phyloP scores from a whole-genome alignment of 2,329 filamentous ascomycete genomes.

The Coniochaeta prunicola region DNA sequence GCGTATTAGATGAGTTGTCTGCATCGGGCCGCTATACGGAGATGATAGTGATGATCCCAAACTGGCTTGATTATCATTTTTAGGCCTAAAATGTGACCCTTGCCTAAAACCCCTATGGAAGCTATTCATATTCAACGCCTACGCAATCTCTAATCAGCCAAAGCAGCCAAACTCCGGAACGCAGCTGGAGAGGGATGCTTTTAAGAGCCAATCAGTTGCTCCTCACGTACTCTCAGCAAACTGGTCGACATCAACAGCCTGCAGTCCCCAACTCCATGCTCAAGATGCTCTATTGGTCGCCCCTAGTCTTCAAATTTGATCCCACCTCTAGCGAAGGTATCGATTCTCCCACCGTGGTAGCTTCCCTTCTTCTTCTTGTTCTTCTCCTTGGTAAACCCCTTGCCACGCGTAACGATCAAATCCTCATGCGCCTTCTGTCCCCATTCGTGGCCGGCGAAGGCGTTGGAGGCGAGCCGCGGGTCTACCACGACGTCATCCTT shows the following conservation, averaged over 20 bases:
- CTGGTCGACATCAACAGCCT: neutral
- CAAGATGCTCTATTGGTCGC: neutral
- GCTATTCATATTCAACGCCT: no score
- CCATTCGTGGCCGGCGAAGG: constrained; percentile 78
- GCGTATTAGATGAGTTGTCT: no score
- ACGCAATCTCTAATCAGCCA: no score
- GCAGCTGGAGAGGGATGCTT: neutral
- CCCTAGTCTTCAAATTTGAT: constrained; percentile 71
- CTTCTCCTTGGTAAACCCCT: constrained; percentile 99
- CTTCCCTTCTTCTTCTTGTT: constrained; percentile 95
- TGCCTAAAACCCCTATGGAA: no score
- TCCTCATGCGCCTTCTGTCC: constrained; percentile 84
- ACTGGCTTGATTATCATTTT: no score
- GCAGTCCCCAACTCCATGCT: neutral
- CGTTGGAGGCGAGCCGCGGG: constrained; percentile 66
- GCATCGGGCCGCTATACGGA: no score
- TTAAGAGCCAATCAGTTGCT: neutral
- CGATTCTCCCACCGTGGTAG: constrained; percentile 83
- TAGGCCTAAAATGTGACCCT: no score
- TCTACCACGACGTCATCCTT: constrained; percentile 62
- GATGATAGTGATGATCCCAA: no score
- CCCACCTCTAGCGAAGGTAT: constrained; percentile 72
- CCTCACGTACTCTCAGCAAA: neutral
- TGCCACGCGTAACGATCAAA: constrained; percentile 84
- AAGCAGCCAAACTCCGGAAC: no score